These are phyloP conservation scores for Paramecium sexaurelia DNA, from an alignment of 73 alveolate genomes.

Conservation along the genomic window DNA sequence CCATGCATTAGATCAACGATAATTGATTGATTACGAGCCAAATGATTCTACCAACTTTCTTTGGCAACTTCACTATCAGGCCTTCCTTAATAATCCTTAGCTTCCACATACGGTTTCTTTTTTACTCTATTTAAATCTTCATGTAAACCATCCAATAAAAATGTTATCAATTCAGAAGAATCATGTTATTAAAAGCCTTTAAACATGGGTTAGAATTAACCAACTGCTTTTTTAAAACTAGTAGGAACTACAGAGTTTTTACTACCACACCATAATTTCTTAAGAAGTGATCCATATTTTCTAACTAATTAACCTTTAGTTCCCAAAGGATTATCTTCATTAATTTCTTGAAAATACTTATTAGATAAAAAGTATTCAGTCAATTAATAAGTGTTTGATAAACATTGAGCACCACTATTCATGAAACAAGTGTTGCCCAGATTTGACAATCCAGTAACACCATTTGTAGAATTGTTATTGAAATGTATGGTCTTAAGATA, in stretches of 20 bases:
- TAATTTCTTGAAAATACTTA: constrained; percentile 79
- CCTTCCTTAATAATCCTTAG: constrained; percentile 71
- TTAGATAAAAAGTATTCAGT: constrained; percentile 85
- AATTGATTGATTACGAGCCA: constrained; percentile 90
- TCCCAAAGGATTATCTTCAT: constrained; percentile 91
- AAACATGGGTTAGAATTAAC: constrained; percentile 58
- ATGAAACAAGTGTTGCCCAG: constrained; percentile 99
- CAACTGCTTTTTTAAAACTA: constrained; percentile 54
- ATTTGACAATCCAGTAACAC: constrained; percentile 90
- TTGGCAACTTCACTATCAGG: constrained; percentile 90
- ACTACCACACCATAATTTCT: constrained; percentile 62
- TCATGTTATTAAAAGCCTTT: constrained; percentile 59
- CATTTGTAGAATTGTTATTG: constrained; percentile 50
- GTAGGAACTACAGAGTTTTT: constrained; percentile 10
- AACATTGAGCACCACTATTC: constrained; percentile 95
- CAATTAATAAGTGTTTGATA: constrained; percentile 86
- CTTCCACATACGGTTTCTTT: constrained; percentile 88
- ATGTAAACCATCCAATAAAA: constrained; percentile 91
- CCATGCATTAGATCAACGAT: constrained; percentile 97
- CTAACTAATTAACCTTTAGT: constrained; percentile 82
- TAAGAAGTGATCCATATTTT: constrained; percentile 40
- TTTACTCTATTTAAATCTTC: constrained; percentile 94
- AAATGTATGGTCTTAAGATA: background rate
- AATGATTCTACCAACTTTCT: constrained; percentile 90
- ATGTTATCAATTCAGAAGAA: constrained; percentile 82